Base-by-base conservation (phyloP, 495 filamentous ascomycete genomes). In the Penicillium cosmopolitanum region DNA sequence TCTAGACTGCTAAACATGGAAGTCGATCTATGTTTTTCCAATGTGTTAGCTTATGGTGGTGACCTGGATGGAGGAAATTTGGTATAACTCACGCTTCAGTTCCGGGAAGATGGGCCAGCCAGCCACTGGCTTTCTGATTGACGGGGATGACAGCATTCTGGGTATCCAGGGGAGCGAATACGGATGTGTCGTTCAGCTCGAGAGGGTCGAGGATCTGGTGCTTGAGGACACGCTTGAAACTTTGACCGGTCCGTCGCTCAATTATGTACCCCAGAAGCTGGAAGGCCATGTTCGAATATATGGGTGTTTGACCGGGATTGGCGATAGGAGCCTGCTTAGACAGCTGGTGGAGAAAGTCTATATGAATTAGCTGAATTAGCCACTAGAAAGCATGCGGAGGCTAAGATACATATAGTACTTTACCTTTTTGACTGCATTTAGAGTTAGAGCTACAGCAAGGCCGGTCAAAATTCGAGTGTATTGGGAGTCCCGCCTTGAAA, bases 221-320 rank as follows among this genome's bases (percentile, higher is more conserved):
- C 51, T 82, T 50, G 21, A 87, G 58, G 60, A 80, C 69, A 0
- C 69, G 44, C 15, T 70, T 47, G 56, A 81, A 85, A 1, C 51
- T 36, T 33, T 72, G 75, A 8, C 76, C 73, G 2, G 75, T 78
- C 48, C 82, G 82, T 55, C 66, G 70, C 58, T 86, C 81, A 31
- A 86, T 67, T 1, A 81, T 79, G 58, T 84, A 85, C 0, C 76
- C 77, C 7, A 87, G 70, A 50, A 86, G 70, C 50, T 81, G 77
- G 60, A 76, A 87, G 10, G 75, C 84, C 6, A 76, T 75, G 65
- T 86, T 86, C 12, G 83, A 85, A 62, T 86, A 87, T 13, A 76
- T 76, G 0, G 84, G 78, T 0, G 81, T 81, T 11, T n/a, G n/a
- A 5, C 62, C 62, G 18, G 57, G 16, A 28, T 35, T 25, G 21